phyloP scores from a whole-genome alignment of 2,329 filamentous ascomycete genomes.

The Colletotrichum lupini region DNA sequence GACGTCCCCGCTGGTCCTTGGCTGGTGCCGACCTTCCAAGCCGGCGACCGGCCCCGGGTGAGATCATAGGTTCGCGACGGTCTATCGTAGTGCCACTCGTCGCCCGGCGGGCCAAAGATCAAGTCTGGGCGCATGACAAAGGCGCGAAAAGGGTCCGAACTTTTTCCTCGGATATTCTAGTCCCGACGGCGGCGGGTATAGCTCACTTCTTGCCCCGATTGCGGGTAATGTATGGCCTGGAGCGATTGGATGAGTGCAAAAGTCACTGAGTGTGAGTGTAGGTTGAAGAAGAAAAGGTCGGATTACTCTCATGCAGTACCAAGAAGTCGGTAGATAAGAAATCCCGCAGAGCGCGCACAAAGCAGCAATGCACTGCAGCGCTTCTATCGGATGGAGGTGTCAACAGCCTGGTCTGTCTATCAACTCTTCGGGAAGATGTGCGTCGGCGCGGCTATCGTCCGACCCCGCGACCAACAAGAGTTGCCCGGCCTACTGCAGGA shows the following conservation, averaged over 20 bases:
- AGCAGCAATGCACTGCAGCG: not conserved
- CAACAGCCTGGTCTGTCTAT: not conserved
- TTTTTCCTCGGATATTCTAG: slow-evolving; percentile 30
- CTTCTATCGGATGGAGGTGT: not conserved
- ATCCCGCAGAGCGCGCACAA: not conserved
- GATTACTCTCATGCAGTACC: slow-evolving; percentile 9
- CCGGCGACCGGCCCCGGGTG: slow-evolving; percentile 29
- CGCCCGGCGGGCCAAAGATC: slow-evolving; percentile 33
- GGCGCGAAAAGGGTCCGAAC: not conserved
- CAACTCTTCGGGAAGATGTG: slow-evolving; percentile 4
- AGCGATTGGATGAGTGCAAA: not conserved
- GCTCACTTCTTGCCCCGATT: slow-evolving; percentile 12
- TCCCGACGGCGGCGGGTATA: slow-evolving; percentile 26
- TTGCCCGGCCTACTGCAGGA: not conserved
- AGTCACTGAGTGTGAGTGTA: not conserved
- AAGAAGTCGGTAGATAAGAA: slow-evolving; percentile 12
- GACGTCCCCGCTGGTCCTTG: slow-evolving; percentile 31
- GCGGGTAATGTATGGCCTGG: slow-evolving; percentile 20
- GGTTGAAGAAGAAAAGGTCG: not conserved
- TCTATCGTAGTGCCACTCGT: slow-evolving; percentile 29
- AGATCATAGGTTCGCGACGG: slow-evolving; percentile 34
- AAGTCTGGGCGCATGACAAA: slow-evolving; percentile 24
- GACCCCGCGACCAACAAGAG: not conserved
- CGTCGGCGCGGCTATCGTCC: slow-evolving; percentile 27
- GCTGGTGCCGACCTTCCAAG: slow-evolving; percentile 26